Conservation (phyloP, 192 early-diverging fungal species). For the Rhizoclosmatium sp. region DNA sequence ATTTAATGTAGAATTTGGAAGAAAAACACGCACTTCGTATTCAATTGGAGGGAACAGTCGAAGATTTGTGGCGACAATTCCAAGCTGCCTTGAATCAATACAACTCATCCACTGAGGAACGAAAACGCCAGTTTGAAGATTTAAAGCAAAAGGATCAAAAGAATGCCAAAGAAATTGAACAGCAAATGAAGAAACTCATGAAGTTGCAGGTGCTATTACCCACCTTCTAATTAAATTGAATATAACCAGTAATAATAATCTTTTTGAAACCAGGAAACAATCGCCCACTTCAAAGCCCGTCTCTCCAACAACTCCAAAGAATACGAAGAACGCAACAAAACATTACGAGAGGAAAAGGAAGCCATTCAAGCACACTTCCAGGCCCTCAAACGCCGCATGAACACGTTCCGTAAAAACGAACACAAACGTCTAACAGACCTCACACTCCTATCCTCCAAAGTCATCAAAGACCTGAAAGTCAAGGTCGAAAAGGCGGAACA, state of each 20-base stretch:
- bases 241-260: background rate
- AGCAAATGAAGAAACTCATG: constrained; percentile 67
- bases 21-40: constrained; percentile 70
- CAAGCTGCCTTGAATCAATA: constrained; percentile 66
- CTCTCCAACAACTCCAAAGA: constrained; percentile 56
- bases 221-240: background rate
- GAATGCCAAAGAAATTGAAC: constrained; percentile 67
- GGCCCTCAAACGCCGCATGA: constrained; percentile 63
- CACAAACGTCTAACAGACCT: constrained; percentile 56
- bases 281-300: constrained; percentile 58
- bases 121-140: constrained; percentile 69
- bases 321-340: constrained; percentile 58
- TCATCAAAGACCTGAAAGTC: constrained; percentile 53
- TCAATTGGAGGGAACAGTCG: constrained; percentile 67
- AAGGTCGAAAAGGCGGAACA: constrained; percentile 66
- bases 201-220: constrained; percentile 57
- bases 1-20: constrained; percentile 56
- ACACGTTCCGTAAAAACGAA: constrained; percentile 61
- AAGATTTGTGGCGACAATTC: constrained; percentile 68
- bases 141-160: constrained; percentile 67
- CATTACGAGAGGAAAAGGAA: constrained; percentile 62
- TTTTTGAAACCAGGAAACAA: constrained; percentile 52
- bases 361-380: constrained; percentile 65
- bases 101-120: constrained; percentile 63
- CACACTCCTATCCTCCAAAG: constrained; percentile 55